Evolutionary conservation across 2,329 filamentous ascomycete genomes (phyloP).

Genomic region (Akanthomyces lecanii): DNA sequence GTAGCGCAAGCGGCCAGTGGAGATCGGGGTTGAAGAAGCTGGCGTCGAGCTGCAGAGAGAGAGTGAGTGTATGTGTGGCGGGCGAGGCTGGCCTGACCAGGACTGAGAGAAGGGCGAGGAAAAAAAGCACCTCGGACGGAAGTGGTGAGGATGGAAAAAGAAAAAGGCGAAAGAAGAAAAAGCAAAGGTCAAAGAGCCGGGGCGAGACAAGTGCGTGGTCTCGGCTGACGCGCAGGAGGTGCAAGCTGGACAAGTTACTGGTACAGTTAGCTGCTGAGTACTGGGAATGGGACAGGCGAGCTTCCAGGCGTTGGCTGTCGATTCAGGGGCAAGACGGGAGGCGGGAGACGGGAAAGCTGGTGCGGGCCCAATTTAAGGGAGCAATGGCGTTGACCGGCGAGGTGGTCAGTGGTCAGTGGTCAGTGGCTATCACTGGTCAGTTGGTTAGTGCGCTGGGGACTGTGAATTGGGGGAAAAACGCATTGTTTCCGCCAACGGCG

Average conservation of each 20-base stretch:
- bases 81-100: not conserved
- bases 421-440: too few relatives aligned
- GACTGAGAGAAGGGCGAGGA: not conserved
- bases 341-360: not conserved
- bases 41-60: not conserved
- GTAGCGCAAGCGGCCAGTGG: conserved; percentile 4
- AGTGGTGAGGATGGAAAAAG: conserved; percentile 1
- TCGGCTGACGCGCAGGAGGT: conserved; percentile 9
- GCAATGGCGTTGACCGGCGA: not conserved
- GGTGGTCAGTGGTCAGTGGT: too few relatives aligned
- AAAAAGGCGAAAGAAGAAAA: conserved; percentile 9
- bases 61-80: not conserved
- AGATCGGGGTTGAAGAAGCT: not conserved
- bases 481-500: too few relatives aligned
- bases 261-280: not conserved
- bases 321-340: conserved; percentile 5
- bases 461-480: too few relatives aligned
- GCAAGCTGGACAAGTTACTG: not conserved
- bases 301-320: not conserved
- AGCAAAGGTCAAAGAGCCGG: conserved; percentile 1
- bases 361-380: not conserved
- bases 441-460: too few relatives aligned
- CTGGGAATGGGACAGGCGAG: not conserved
- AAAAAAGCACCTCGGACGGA: not conserved
- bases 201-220: not conserved